These are phyloP conservation scores for Omphalea diandra DNA, from an alignment of 441 rosid genomes.

Conservation along the genomic window DNA sequence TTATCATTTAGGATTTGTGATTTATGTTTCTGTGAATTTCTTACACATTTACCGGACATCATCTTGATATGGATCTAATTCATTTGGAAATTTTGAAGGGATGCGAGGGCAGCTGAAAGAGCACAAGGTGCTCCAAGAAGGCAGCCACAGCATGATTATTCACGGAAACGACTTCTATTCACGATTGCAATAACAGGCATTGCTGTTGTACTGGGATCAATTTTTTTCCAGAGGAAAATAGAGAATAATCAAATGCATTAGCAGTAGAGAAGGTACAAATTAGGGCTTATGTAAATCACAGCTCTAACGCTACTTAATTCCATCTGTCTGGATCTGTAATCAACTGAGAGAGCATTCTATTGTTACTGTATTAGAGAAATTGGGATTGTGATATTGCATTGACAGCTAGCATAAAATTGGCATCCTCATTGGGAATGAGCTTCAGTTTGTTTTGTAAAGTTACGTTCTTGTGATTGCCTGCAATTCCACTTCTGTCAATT, in stretches of 20 bases:
- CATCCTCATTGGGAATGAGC: constrained; percentile 11
- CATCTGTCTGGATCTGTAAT: constrained; percentile 31
- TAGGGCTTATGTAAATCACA: constrained; percentile 35
- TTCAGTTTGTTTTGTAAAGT: neutral
- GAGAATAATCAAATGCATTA: constrained; percentile 48
- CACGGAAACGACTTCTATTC: constrained; percentile 66
- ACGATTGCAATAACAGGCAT: constrained; percentile 87
- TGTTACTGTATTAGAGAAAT: constrained; percentile 20
- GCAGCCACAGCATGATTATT: constrained; percentile 50
- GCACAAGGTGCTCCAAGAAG: constrained; percentile 53
- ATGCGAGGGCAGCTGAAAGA: constrained; percentile 59
- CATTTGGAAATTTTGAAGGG: constrained; percentile 43
- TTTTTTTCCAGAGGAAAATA: constrained; percentile 72
- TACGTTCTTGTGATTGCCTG: neutral
- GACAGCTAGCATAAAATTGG: constrained; percentile 17
- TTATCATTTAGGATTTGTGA: neutral
- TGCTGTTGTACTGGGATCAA: constrained; percentile 81
- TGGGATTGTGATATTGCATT: constrained; percentile 21
- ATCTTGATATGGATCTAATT: constrained; percentile 17
- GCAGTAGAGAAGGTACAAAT: constrained; percentile 23
- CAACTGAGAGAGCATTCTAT: constrained; percentile 20
- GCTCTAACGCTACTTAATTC: constrained; percentile 27
- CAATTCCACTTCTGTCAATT: neutral
- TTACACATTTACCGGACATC: neutral
- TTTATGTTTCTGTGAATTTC: neutral